These are phyloP conservation scores for Apostasia shenzhenica DNA, from an alignment of 106 monocot genomes.

Conservation along the genomic window DNA sequence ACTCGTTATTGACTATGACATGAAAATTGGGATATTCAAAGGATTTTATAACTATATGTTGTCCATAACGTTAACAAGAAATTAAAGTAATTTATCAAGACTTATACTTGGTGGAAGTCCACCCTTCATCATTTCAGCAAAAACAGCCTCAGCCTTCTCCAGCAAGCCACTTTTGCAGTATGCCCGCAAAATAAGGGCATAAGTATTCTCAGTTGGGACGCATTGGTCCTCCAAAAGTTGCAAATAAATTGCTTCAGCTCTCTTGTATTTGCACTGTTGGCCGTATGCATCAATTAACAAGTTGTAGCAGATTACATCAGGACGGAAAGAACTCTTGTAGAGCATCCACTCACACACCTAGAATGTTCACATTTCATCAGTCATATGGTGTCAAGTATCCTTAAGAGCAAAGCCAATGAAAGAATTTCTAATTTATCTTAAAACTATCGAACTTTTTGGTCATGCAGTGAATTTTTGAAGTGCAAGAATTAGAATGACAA, in stretches of 20 bases:
- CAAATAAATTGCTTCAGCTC: slow-evolving; percentile 68
- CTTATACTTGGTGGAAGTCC: slow-evolving; percentile 52
- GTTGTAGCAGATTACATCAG: slow-evolving; percentile 87
- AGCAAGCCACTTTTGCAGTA: slow-evolving; percentile 54
- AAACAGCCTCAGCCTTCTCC: slow-evolving; percentile 71
- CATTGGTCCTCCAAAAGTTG: slow-evolving; percentile 60
- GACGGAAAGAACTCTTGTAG: slow-evolving; percentile 67
- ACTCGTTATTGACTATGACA: slow-evolving; percentile 7
- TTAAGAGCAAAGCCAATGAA: not conserved
- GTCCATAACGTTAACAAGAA: not conserved
- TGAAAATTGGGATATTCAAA: not conserved
- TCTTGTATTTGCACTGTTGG: slow-evolving; percentile 45
- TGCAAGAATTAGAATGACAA: no score
- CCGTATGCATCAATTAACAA: slow-evolving; percentile 88
- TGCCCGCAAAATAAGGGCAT: slow-evolving; percentile 60
- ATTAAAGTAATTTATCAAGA: not conserved
- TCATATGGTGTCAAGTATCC: not conserved
- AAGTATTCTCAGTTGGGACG: slow-evolving; percentile 87
- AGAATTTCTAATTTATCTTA: not conserved
- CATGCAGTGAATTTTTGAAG: no score
- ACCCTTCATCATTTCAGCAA: slow-evolving; percentile 63
- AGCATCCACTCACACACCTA: slow-evolving; percentile 85
- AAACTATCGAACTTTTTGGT: no score
- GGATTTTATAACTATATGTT: not conserved
- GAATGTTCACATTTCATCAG: not conserved